Conservation (phyloP, 805 yeast genomes). For the Saccharomyces eubayanus region DNA sequence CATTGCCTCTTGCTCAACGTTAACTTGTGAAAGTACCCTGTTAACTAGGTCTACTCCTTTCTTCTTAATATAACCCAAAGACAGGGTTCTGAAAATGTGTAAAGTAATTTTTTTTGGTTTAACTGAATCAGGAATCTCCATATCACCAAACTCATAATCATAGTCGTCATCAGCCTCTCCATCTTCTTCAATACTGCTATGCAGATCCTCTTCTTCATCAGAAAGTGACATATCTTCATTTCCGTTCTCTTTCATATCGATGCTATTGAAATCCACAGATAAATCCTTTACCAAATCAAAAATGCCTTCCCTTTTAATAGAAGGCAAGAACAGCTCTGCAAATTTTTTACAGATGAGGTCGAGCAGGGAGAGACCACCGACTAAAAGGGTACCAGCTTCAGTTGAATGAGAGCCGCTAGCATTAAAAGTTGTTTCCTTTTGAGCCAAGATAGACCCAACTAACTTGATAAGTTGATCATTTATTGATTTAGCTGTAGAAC, state of each 20-base stretch:
- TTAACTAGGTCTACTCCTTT: neutral
- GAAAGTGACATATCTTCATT: slow-evolving; percentile 11
- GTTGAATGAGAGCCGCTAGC: slow-evolving; percentile 11
- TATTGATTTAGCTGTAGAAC: slow-evolving; percentile 29
- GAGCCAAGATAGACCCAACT: slow-evolving; percentile 55
- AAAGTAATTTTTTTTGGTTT: slow-evolving; percentile 21
- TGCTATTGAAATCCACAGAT: slow-evolving; percentile 7
- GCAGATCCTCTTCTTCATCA: slow-evolving; percentile 19
- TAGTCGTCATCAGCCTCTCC: slow-evolving; percentile 27
- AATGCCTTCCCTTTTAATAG: slow-evolving; percentile 62
- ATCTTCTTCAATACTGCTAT: slow-evolving; percentile 14
- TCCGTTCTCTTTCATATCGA: slow-evolving; percentile 13
- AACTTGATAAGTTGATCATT: slow-evolving; percentile 37
- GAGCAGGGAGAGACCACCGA: slow-evolving; percentile 45
- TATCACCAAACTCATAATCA: slow-evolving; percentile 23
- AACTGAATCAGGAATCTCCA: slow-evolving; percentile 28
- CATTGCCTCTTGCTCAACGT: neutral
- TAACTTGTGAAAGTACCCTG: neutral
- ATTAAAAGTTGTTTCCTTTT: slow-evolving; percentile 34
- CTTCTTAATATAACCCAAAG: slow-evolving; percentile 5
- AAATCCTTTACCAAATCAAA: slow-evolving; percentile 12
- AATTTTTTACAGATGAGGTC: slow-evolving; percentile 37
- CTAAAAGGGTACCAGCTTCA: slow-evolving; percentile 37
- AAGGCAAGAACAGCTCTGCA: slow-evolving; percentile 37
- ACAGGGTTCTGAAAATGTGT: slow-evolving; percentile 12